These are phyloP conservation scores for Fusarium sp. DNA, from an alignment of 2,329 filamentous ascomycete genomes.

Conservation along the genomic window DNA sequence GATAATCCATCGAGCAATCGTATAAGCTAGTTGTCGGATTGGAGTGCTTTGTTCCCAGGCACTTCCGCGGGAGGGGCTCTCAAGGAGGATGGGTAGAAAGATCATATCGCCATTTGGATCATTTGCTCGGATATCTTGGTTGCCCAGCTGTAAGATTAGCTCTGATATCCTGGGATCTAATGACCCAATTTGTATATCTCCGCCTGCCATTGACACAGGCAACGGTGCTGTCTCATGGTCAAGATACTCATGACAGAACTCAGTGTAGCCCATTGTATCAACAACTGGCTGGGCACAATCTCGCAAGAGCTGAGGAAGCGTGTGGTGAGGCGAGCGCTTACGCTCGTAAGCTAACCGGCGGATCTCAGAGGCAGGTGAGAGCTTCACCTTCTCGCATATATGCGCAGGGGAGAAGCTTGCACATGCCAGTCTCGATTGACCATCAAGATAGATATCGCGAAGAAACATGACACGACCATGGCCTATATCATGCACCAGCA, in stretches of 20 bases:
- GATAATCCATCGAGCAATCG: slow-evolving; percentile 53
- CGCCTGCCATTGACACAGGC: slow-evolving; percentile 25
- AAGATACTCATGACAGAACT: slow-evolving; percentile 51
- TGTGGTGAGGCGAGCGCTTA: slow-evolving; percentile 43
- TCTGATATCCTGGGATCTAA: slow-evolving; percentile 57
- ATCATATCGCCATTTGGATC: slow-evolving; percentile 54
- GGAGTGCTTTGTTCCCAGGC: slow-evolving; percentile 67
- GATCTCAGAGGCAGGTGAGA: slow-evolving; percentile 48
- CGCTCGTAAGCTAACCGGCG: slow-evolving; percentile 54
- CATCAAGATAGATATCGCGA: slow-evolving; percentile 66
- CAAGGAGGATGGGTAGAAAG: slow-evolving; percentile 74
- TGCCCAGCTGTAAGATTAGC: slow-evolving; percentile 49
- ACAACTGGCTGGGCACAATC: slow-evolving; percentile 40
- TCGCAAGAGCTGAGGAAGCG: slow-evolving; percentile 47
- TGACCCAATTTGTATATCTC: slow-evolving; percentile 25
- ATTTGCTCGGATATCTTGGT: slow-evolving; percentile 17
- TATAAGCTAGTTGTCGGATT: slow-evolving; percentile 67
- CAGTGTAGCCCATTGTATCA: slow-evolving; percentile 41
- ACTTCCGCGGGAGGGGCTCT: slow-evolving; percentile 65
- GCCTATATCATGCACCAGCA: slow-evolving; percentile 80
- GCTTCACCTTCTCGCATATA: slow-evolving; percentile 58
- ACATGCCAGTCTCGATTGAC: slow-evolving; percentile 41
- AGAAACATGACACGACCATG: slow-evolving; percentile 76
- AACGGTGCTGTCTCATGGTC: slow-evolving; percentile 36
- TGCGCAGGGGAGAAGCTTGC: slow-evolving; percentile 49